Conservation (phyloP, 495 filamentous ascomycete species). For the Neurospora sublineolata region DNA sequence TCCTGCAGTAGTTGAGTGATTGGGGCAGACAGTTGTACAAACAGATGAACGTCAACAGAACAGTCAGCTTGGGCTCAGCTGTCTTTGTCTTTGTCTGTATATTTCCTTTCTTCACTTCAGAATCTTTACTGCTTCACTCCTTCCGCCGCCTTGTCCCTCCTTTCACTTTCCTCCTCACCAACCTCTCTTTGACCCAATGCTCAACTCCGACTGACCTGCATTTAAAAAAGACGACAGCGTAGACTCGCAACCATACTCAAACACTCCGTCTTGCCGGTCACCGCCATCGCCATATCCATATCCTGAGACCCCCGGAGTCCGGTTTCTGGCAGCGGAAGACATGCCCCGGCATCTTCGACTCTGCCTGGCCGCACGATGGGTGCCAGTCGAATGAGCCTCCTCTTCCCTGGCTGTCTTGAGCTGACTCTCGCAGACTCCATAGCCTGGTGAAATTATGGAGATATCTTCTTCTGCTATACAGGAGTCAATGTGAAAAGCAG, state of each 20-base stretch:
- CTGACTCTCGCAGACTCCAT: conserved; percentile 1
- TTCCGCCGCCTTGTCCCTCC: not conserved
- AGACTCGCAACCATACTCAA: not conserved
- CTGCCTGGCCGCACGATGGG: not conserved
- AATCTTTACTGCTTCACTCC: not conserved
- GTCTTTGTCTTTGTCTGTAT: not conserved
- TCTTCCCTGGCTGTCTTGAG: conserved; percentile 3
- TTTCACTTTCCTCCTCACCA: not conserved
- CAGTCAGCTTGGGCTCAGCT: not conserved
- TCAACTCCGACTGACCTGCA: not conserved
- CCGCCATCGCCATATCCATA: not conserved
- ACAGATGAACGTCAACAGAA: not conserved
- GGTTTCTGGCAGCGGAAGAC: not conserved
- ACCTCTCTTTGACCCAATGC: not conserved
- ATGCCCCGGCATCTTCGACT: not conserved
- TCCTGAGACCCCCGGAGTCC: not conserved
- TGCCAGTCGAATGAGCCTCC: not conserved
- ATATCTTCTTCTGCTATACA: not conserved
- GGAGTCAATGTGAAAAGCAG: conserved; percentile 2
- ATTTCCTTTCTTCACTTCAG: not conserved
- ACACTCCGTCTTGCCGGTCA: not conserved
- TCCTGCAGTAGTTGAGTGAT: not conserved
- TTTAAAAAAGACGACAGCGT: not conserved
- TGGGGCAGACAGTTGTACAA: not conserved
- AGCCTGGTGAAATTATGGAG: not conserved